Percentiles rank a stretch among this genome's conserved stretches.
Evolutionary conservation across 2,329 filamentous ascomycete species (phyloP).

Genomic region (Bisporella sp.): DNA sequence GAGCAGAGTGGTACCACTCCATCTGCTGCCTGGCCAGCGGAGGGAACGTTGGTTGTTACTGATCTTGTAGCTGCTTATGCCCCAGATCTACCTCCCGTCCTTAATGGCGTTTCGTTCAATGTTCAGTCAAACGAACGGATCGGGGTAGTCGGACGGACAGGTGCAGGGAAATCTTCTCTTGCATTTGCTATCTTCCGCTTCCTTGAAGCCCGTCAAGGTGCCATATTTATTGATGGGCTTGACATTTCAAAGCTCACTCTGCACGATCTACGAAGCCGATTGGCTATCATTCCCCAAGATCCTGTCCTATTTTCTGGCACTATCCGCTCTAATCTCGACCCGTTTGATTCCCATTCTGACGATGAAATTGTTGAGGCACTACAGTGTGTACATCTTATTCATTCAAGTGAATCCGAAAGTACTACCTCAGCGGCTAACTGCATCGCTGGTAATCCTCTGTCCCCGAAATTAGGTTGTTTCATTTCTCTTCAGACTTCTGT

Average conservation of each 20-base stretch:
- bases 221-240: conserved; percentile 23
- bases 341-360: conserved; percentile 76
- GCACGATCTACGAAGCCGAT: conserved; percentile 20
- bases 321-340: conserved; percentile 82
- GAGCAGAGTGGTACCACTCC: conserved; percentile 51
- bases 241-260: conserved; percentile 26
- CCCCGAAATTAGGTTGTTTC: conserved; percentile 8
- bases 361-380: conserved; percentile 79
- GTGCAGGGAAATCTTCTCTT: conserved; percentile 22
- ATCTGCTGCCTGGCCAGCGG: conserved; percentile 65
- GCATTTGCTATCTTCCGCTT: conserved; percentile 18
- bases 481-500: conserved; percentile 49
- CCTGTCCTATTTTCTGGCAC: conserved; percentile 84
- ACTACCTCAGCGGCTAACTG: conserved; percentile 29
- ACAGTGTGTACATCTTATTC: conserved; percentile 54
- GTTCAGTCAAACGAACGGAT: conserved; percentile 51
- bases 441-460: conserved; percentile 46
- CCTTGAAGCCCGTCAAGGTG: conserved; percentile 31
- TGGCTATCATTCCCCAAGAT: conserved; percentile 37
- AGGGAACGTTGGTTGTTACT: conserved; percentile 62
- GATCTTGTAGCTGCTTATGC: conserved; percentile 68
- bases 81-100: conserved; percentile 58
- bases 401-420: not conserved
- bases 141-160: conserved; percentile 22
- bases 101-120: conserved; percentile 60